Evolutionary conservation across 495 filamentous ascomycete species (phyloP), one percentile per base, ranked within the genome.

Genomic region (Pseudoneurospora amorphoporcata): DNA sequence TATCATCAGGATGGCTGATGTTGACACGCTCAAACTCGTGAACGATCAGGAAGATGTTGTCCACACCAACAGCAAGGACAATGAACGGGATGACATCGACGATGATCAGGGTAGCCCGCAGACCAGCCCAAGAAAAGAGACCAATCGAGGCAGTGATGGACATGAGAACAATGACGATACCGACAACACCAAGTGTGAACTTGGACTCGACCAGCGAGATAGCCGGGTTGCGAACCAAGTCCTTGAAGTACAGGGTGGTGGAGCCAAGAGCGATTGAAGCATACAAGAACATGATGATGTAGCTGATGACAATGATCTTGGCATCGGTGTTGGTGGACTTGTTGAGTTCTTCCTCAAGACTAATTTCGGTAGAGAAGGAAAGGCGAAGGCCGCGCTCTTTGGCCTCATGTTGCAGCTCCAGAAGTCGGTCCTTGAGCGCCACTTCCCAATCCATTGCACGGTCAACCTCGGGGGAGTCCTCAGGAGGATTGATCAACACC

Each of bases 11-110:
- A 77, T 97, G 89, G 79, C 89, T 96, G 78, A 94, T 82, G 77
- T 98, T 98, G 72, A 97, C 90, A 38, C 96, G 87, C 81, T 99
- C 96, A 75, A 99, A 98, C 77, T 99, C 95, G 82, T 99, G 94
- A 8, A 98, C 96, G 69, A 99, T 97, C 69, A 99, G 82, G 82
- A 99, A 99, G 78, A 99, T 98, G 79, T 99, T 99, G 86, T 99
- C 95, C 10, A 99, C 96, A 35, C 95, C 95, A 19, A 99, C 92
- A 68, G 95, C 95, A 12, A 99, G 83, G 14, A 99, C 94, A 74
- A 99, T 89, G 81, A 99, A 99, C 0, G 95, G 95, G 72, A 99
- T 99, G 73, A 99, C 95, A 78, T 99, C 95, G 8, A 97, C 95
- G 75, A 99, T 98, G 77, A 99, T 98, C 73, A 99, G 83, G 4